phyloP scores from a whole-genome alignment of 78 protist genomes.

The slime mould (Dictyostelium discoideum) region dicty_2.7 NC_007090.3:3918001-3918500 shows the following conservation, averaged over 20 bases:
- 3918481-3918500: slow-evolving; percentile 77
- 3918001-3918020: neutral
- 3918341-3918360: neutral
- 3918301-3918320: neutral
- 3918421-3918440: no score
- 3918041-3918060: neutral
- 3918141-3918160: neutral
- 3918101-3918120: neutral
- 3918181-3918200: no score
- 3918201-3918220: neutral
- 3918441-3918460: neutral
- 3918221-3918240: slow-evolving; percentile 39
- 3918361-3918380: neutral
- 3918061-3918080: neutral
- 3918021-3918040: neutral
- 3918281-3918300: slow-evolving; percentile 55
- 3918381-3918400: neutral
- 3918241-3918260: slow-evolving; percentile 73
- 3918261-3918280: slow-evolving; percentile 70
- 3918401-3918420: neutral
- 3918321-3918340: no score
- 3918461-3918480: slow-evolving; percentile 74
- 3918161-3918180: neutral
- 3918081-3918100: neutral
- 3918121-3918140: neutral